Evolutionary conservation across 2,329 filamentous ascomycete genomes (phyloP), one percentile per base, ranked within the genome.

Genomic region (Diaporthe amygdali): DNA sequence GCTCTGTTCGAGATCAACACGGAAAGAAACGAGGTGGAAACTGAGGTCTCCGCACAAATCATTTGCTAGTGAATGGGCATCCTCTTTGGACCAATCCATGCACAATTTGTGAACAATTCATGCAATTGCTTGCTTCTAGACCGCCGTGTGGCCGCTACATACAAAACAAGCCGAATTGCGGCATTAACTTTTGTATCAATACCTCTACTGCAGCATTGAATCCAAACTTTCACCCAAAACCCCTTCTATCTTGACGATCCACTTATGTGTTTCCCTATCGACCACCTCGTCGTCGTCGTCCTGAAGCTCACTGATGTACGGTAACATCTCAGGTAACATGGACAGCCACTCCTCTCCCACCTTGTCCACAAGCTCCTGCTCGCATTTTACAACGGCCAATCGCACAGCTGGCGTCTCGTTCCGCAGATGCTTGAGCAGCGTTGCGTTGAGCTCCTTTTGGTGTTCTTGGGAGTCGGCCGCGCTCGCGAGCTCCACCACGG

Each of bases 241-340:
- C 56, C 89, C 91, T 83, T 98, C 96, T 79, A 99, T 97, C 82
- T 91, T 91, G 79, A 92, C 89, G 76, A 98, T 96, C 96, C 96
- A 98, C 77, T 90, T 87, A 79, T 95, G 89, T 46, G 95, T 96
- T 85, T 97, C 95, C 78, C 91, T 87, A 84, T 99, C 96, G 30
- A 99, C 96, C 34, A 88, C 87, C 83, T 98, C 96, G 78, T 98
- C 95, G 76, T 98, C 96, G 80, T 99, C 96, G 79, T 99, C 96
- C 83, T 97, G 93, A 78, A 97, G 82, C 84, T 99, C 96, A 78
- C 94, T 97, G 76, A 99, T 97, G 74, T 96, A 94, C 25, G 97
- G 96, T 80, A 99, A 84, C 93, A 98, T 98, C 87, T 99, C 96
- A 0, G 96, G 94, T 79, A 98, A 81, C 84, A 97, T 89, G 1